Evolutionary conservation across 129 eudicot species (phyloP).

Genomic region (Artemisia annua): DNA sequence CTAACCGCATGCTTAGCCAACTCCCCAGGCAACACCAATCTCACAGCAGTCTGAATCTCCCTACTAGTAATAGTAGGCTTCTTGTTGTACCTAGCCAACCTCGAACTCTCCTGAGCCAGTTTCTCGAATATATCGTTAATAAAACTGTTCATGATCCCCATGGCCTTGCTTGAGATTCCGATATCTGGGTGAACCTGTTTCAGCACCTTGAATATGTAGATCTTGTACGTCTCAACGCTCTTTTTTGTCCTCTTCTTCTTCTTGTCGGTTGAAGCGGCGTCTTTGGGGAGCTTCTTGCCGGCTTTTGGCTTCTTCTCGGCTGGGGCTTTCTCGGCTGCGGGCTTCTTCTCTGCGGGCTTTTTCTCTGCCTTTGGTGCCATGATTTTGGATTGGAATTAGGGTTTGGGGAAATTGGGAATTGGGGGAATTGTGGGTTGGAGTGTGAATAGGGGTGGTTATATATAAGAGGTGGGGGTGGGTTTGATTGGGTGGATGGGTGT

Average conservation of each 20-base stretch:
- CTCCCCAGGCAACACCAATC: conserved; percentile 43
- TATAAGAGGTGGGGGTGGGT: neutral
- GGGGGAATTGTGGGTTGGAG: neutral
- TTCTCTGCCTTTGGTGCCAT: conserved; percentile 73
- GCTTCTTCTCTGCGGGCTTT: conserved; percentile 57
- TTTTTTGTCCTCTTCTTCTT: conserved; percentile 53
- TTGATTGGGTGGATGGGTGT: conserved; percentile 5
- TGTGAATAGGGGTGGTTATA: neutral
- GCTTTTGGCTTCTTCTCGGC: conserved; percentile 49
- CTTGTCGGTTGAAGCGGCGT: conserved; percentile 39
- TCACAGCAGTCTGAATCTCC: conserved; percentile 47
- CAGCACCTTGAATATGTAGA: conserved; percentile 57
- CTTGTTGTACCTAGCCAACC: conserved; percentile 49
- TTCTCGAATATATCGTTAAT: conserved; percentile 48
- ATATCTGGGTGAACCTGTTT: conserved; percentile 44
- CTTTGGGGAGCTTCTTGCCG: conserved; percentile 41
- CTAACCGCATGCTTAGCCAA: conserved; percentile 46
- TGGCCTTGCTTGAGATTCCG: conserved; percentile 50
- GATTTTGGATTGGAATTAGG: neutral
- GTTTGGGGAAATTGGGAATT: neutral
- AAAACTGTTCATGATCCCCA: conserved; percentile 54
- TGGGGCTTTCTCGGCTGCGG: conserved; percentile 36
- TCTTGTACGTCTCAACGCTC: conserved; percentile 56
- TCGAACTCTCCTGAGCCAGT: conserved; percentile 40
- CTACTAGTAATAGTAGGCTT: conserved; percentile 42